Percentiles rank a stretch among this genome's conserved stretches.
phyloP scores from a whole-genome alignment of 2,329 filamentous ascomycete genomes.

The Hypoxylon sp. region DNA sequence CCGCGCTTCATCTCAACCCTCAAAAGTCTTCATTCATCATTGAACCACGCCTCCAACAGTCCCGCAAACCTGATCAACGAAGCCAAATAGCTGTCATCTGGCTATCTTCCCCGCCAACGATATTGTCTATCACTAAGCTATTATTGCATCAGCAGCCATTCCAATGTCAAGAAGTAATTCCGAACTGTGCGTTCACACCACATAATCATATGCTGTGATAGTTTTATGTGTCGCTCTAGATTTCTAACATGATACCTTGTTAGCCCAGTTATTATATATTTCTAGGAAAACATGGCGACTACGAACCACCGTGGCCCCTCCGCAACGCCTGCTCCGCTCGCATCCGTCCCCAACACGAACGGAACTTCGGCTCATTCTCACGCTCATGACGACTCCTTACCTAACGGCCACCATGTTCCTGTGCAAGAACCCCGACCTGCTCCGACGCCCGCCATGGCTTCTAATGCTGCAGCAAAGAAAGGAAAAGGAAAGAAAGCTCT shows the following conservation, averaged over 20 bases:
- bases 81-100: slow-evolving; percentile 6
- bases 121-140: slow-evolving; percentile 26
- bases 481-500: slow-evolving; percentile 86
- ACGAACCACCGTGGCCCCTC: slow-evolving; percentile 55
- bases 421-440: slow-evolving; percentile 61
- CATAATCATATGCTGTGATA: neutral
- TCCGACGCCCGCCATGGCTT: slow-evolving; percentile 62
- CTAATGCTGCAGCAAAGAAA: slow-evolving; percentile 76
- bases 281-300: slow-evolving; percentile 56
- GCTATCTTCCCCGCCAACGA: slow-evolving; percentile 7
- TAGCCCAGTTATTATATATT: slow-evolving; percentile 31
- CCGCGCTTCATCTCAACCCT: slow-evolving; percentile 49
- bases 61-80: slow-evolving; percentile 19
- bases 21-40: slow-evolving; percentile 53
- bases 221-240: slow-evolving; percentile 20
- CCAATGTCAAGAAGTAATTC: slow-evolving; percentile 38
- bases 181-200: slow-evolving; percentile 28
- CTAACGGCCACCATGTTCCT: slow-evolving; percentile 59
- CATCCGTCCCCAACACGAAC: slow-evolving; percentile 54
- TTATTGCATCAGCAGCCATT: slow-evolving; percentile 30
- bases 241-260: slow-evolving; percentile 19
- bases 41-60: slow-evolving; percentile 41
- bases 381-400: slow-evolving; percentile 54
- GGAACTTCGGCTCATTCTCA: slow-evolving; percentile 54
- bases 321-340: slow-evolving; percentile 53